Evolutionary conservation across 768 basidiomycete genomes (phyloP).

Genomic region (Podaxis sp.): DNA sequence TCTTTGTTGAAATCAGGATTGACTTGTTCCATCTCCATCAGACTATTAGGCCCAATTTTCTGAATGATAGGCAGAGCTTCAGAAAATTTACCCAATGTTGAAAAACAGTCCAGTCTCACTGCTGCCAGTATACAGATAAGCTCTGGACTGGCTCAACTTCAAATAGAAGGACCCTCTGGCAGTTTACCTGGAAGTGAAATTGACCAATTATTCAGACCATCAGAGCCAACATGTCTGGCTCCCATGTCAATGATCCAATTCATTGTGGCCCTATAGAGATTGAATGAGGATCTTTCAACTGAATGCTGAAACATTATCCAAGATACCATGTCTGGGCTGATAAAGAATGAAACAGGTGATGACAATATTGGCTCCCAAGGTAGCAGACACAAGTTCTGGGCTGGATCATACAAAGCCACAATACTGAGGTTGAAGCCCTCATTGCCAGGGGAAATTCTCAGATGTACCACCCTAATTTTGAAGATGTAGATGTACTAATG

Average conservation of each 20-base stretch:
- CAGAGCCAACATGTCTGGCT: constrained; percentile 69
- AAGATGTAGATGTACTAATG: constrained; percentile 87
- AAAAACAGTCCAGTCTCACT: no score
- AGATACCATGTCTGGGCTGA: constrained; percentile 8
- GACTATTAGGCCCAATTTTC: no score
- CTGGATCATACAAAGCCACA: constrained; percentile 67
- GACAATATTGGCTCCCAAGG: constrained; percentile 6
- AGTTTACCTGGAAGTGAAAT: no score
- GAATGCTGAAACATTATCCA: constrained; percentile 30
- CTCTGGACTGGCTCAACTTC: no score
- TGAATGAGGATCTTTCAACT: constrained; percentile 74
- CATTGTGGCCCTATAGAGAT: constrained; percentile 83
- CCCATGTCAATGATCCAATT: constrained; percentile 98
- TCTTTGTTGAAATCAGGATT: no score
- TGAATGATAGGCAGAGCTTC: no score
- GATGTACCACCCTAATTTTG: constrained; percentile 93
- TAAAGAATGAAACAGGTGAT: constrained; percentile 14
- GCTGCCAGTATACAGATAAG: no score
- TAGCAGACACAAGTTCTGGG: constrained; percentile 37
- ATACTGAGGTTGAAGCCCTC: constrained; percentile 90
- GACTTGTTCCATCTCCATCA: no score
- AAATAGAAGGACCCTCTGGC: no score
- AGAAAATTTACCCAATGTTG: no score
- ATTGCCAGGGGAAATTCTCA: constrained; percentile 94
- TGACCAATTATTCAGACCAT: no score